Conservation (phyloP, 2,329 filamentous ascomycete species). For the Colletotrichum endophyticum region DNA sequence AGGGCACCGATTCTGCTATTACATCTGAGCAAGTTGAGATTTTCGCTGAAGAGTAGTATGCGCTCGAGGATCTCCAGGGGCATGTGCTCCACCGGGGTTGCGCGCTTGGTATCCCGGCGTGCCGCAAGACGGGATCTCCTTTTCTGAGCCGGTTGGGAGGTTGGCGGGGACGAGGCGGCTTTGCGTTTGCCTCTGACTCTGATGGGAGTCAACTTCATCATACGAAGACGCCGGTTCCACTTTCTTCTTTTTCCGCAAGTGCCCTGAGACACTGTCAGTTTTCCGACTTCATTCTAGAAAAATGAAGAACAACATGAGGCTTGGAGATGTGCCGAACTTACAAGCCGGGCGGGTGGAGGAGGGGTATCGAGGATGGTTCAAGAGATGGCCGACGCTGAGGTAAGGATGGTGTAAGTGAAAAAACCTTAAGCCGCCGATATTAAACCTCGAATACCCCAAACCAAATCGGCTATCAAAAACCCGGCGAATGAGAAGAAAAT, state of each 20-base stretch:
- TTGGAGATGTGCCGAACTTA: not conserved
- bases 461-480: not conserved
- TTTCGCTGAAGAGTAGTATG: conserved; percentile 56
- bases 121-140: not conserved
- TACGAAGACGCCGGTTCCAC: not conserved
- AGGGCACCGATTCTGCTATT: conserved; percentile 43
- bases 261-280: not conserved
- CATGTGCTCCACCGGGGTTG: conserved; percentile 36
- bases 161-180: not conserved
- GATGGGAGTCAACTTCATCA: conserved; percentile 55
- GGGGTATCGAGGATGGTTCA: not conserved
- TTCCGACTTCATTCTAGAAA: not conserved
- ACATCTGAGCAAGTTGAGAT: conserved; percentile 48
- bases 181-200: conserved; percentile 51
- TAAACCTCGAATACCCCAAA: not conserved
- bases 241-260: not conserved
- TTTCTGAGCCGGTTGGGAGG: not conserved
- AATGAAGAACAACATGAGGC: not conserved
- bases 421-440: conserved; percentile 1
- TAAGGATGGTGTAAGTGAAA: conserved; percentile 14
- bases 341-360: not conserved
- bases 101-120: not conserved
- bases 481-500: not conserved
- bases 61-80: conserved; percentile 59
- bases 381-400: not conserved